Conservation (phyloP, 371 early-diverging fungal species). For the Lichtheimia corymbifera region DNA sequence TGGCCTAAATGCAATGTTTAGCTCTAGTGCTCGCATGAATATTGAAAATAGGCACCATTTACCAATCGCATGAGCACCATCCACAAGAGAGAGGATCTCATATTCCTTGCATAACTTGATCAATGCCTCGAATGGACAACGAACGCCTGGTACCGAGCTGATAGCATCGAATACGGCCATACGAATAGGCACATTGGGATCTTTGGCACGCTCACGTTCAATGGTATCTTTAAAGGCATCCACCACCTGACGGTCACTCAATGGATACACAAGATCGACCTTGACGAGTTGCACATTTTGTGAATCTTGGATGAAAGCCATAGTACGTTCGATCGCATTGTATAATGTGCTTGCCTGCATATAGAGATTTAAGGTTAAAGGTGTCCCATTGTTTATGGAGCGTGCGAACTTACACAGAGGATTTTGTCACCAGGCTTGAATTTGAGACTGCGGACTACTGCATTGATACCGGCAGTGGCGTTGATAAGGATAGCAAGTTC, state of each 20-base stretch:
- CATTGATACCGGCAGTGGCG: slow-evolving; percentile 42
- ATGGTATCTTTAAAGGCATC: slow-evolving; percentile 26
- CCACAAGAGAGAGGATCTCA: slow-evolving; percentile 62
- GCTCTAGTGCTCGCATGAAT: no score
- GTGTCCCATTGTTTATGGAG: no score
- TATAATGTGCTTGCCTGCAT: slow-evolving; percentile 47
- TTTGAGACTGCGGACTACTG: slow-evolving; percentile 40
- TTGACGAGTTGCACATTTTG: slow-evolving; percentile 32
- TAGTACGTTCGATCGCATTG: slow-evolving; percentile 38
- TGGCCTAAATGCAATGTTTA: slow-evolving; percentile 42
- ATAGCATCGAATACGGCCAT: slow-evolving; percentile 62
- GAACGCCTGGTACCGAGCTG: slow-evolving; percentile 53
- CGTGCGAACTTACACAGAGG: slow-evolving; percentile 18
- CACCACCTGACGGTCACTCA: slow-evolving; percentile 34
- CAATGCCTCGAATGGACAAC: slow-evolving; percentile 62
- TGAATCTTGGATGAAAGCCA: slow-evolving; percentile 38
- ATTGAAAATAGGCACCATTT: not conserved
- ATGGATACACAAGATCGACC: slow-evolving; percentile 30
- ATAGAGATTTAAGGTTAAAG: not conserved
- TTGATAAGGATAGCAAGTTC: slow-evolving; percentile 47
- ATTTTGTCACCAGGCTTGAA: slow-evolving; percentile 44
- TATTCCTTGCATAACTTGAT: slow-evolving; percentile 47
- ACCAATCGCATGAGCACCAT: slow-evolving; percentile 75
- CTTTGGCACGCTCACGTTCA: slow-evolving; percentile 24
- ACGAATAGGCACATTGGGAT: slow-evolving; percentile 34